Evolutionary conservation across 2,329 filamentous ascomycete species (phyloP).

Genomic region (Hymenoscyphus fraxineus): DNA sequence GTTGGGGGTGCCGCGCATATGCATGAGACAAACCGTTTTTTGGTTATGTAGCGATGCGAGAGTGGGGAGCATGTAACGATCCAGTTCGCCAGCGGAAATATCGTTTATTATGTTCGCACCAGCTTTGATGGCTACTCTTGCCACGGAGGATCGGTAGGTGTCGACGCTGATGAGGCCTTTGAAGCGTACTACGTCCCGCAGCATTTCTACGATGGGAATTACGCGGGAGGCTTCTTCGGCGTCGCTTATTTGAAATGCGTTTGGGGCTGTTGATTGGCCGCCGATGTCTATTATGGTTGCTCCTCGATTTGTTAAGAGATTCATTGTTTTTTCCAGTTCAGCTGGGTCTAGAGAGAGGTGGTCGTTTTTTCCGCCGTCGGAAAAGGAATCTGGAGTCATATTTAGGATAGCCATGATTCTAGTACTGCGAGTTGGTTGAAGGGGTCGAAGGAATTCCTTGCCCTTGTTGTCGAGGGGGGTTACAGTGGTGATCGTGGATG

Average conservation of each 20-base stretch:
- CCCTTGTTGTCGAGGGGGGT: conserved; percentile 50
- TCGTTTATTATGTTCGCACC: conserved; percentile 96
- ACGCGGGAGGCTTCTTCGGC: conserved; percentile 76
- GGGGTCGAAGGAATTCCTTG: conserved; percentile 53
- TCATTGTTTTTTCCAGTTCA: background rate
- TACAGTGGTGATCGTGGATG: conserved; percentile 51
- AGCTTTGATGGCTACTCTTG: conserved; percentile 67
- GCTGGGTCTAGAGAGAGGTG: background rate
- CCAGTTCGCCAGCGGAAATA: conserved; percentile 77
- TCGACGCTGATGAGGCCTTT: conserved; percentile 75
- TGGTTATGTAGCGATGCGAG: conserved; percentile 74
- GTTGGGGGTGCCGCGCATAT: conserved; percentile 66
- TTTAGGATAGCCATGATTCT: conserved; percentile 93
- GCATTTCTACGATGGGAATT: conserved; percentile 70
- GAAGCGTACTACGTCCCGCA: conserved; percentile 64
- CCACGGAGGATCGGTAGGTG: conserved; percentile 85
- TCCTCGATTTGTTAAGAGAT: conserved; percentile 41
- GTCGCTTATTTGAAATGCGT: conserved; percentile 62
- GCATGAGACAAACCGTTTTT: conserved; percentile 73
- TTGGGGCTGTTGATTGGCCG: conserved; percentile 86
- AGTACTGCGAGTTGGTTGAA: conserved; percentile 54
- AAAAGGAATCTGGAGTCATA: conserved; percentile 94
- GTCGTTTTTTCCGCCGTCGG: conserved; percentile 71
- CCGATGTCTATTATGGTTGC: conserved; percentile 78
- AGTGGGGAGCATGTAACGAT: conserved; percentile 76